These are phyloP conservation scores for Gracilaria vermiculophylla DNA, from an alignment of 23 red algal species.

Conservation along the genomic window DNA sequence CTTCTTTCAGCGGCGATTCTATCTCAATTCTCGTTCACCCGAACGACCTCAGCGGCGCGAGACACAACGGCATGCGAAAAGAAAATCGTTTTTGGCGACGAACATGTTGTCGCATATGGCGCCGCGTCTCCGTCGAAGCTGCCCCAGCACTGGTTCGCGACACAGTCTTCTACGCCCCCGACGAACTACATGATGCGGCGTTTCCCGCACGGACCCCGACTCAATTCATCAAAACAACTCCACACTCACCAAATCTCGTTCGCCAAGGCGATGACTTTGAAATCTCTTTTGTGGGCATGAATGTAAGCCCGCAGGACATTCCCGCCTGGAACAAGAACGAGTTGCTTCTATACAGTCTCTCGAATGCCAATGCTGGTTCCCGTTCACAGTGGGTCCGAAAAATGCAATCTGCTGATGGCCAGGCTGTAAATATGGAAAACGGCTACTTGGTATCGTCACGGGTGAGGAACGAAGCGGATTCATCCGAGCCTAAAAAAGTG, in stretches of 20 bases:
- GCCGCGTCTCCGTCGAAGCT: slow-evolving; percentile 22
- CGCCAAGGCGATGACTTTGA: slow-evolving; percentile 1
- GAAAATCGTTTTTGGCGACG: background rate
- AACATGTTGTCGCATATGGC: background rate
- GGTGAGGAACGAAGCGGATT: background rate
- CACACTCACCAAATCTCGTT: background rate
- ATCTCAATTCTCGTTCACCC: slow-evolving; percentile 19
- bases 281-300: slow-evolving; percentile 25
- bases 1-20: background rate
- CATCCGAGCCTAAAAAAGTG: background rate
- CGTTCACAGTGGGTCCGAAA: background rate
- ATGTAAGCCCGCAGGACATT: slow-evolving; percentile 3
- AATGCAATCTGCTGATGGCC: background rate
- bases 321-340: slow-evolving; percentile 7
- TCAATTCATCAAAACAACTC: background rate
- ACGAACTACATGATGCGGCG: background rate
- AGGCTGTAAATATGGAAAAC: background rate
- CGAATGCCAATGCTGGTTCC: background rate
- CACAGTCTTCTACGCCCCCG: slow-evolving; percentile 2
- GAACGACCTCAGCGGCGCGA: background rate
- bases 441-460: background rate
- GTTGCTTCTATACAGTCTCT: slow-evolving; percentile 13
- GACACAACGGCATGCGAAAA: background rate
- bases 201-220: background rate
- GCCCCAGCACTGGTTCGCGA: background rate